Evolutionary conservation across 2,329 filamentous ascomycete genomes (phyloP), one percentile per base, ranked within the genome.

Genomic region (Aspergillus latus): DNA sequence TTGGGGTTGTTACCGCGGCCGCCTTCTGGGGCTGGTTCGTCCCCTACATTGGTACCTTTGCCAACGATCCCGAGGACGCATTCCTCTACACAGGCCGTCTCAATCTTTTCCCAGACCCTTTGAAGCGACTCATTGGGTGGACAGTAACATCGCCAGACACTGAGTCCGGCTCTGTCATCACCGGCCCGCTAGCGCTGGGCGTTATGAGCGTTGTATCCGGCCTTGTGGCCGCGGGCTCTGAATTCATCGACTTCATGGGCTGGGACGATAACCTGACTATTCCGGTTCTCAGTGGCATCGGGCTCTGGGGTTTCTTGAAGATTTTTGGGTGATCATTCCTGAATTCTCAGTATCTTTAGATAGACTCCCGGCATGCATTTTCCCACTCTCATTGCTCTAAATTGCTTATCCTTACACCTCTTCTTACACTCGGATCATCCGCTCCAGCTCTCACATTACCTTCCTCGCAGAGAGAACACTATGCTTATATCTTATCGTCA

Each of bases 241-340:
- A 99, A 75, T 88, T 93, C 13, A 82, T 96, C 45, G 92, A 99
- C 75, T 69, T 97, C 0, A 97, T 92, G 71, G 90, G 92, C 47
- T 92, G 91, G 89, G 94, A 99, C 69, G 94, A 99, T 76, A 99
- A 99, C 74, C 79, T 99, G 66, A 97, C 93, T 49, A 99, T 99
- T 73, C 94, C 94, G 2, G 86, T 96, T 28, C 80, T 99, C 49
- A 96, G 91, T 70, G 92, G 92, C 26, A 76, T 91, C 45, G 92
- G 92, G 5, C 86, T 99, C 59, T 96, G 90, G 88, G 89, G 88
- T 0, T 97, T 99, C 72, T 81, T 97, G 66, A 95, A 89, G 77
- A 73, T 92, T 48, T 97, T 97, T 80, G 88, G 87, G 34, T 73
- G 61, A 65, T 58, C 48, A n/a, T 43, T 55, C 54, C 47, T 50